phyloP scores from a whole-genome alignment of 305 asterid species.

The Solanum hybrid region DNA sequence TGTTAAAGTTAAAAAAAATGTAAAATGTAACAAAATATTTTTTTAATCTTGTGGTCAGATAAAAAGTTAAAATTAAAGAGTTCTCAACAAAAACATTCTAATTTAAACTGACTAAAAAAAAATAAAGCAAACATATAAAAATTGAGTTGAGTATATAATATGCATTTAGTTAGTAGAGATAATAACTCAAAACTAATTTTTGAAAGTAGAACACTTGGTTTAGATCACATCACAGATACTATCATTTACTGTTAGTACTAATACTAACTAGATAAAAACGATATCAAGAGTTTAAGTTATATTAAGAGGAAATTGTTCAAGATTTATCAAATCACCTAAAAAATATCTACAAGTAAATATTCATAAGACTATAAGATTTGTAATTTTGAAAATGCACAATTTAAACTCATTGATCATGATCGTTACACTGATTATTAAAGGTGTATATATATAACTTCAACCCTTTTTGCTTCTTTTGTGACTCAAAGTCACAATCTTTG shows the following conservation, averaged over 20 bases:
- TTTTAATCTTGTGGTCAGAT: fast-evolving
- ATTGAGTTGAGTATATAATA: neutral
- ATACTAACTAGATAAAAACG: neutral
- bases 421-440: neutral
- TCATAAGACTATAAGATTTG: neutral
- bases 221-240: neutral
- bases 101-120: neutral
- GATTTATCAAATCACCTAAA: neutral
- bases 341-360: neutral
- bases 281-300: neutral
- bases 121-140: neutral
- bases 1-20: neutral
- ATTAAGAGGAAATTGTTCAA: neutral
- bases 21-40: neutral
- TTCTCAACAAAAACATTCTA: neutral
- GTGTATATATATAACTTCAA: neutral
- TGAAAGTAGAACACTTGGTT: neutral
- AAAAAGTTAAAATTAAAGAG: neutral
- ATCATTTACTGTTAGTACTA: neutral
- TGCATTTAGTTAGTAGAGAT: neutral
- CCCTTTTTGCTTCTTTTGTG: neutral
- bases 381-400: neutral
- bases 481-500: neutral
- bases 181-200: neutral
- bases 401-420: neutral